Evolutionary conservation across 148 eudicot genomes (phyloP), one percentile per base, ranked within the genome.

Genomic region (Spergularia bocconei): DNA sequence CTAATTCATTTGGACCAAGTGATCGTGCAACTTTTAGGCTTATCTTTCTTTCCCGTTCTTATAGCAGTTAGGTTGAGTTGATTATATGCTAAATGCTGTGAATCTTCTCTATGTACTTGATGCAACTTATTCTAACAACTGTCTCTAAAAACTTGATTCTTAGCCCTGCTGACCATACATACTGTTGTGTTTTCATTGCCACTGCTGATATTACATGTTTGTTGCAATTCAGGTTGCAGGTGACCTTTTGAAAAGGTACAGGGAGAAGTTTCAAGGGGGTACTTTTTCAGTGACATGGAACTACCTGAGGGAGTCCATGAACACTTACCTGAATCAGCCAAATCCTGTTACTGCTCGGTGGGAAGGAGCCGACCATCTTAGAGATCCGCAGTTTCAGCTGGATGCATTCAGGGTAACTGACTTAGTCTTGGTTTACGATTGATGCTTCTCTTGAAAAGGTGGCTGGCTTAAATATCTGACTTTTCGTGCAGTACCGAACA

Each of bases 321-420:
- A 86, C 85, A 69, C 91, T 17, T 94, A 91, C 76, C 98, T 94
- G 15, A 82, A 95, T 57, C 93, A 88, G 76, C 97, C 98, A 7
- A 94, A 94, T 74, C 98, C 98, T 2, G 96, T 94, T 51, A 94
- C 96, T 47, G 84, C 88, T 66, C 91, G 98, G 57, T 94, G 98
- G 98, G 96, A 94, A 84, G 84, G 98, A 70, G 92, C 80, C 83
- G 93, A 91, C 61, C 98, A 94, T 83, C 83, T 94, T 78, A 84
- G 98, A 64, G 86, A 94, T 79, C 97, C 98, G 13, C 89, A 87
- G 15, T 94, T 94, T 82, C 98, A 91, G 71, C 89, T 94, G 75
- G 98, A 94, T 67, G 97, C 98, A 20, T 94, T 94, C 80, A 76
- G 97, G 87, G 98, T 93, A 78, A 80, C 70, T 56, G 7, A 15